These are phyloP conservation scores for Castanea sativa DNA, from an alignment of 306 rosid genomes.

Conservation along the genomic window DNA sequence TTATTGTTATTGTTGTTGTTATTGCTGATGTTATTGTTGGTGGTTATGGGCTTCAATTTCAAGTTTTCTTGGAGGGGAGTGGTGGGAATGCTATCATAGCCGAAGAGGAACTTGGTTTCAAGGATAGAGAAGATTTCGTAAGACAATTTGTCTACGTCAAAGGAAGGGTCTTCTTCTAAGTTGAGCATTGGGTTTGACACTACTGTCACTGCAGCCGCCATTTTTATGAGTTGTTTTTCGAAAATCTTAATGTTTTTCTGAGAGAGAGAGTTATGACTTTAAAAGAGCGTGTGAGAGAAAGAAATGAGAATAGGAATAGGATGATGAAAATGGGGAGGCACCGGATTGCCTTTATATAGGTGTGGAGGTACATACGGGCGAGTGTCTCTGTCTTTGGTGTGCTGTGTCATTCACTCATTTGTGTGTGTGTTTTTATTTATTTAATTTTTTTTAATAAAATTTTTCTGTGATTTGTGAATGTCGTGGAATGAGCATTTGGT, in stretches of 20 bases:
- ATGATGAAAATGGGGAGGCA: constrained; percentile 22
- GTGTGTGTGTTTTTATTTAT: too few relatives aligned
- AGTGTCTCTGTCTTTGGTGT: too few relatives aligned
- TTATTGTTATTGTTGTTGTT: constrained; percentile 4
- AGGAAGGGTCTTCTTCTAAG: background rate
- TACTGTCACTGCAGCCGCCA: too few relatives aligned
- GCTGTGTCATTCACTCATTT: too few relatives aligned
- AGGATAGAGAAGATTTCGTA: constrained; percentile 90
- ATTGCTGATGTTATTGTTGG: too few relatives aligned
- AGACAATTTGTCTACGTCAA: constrained; percentile 76
- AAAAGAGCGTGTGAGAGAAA: constrained; percentile 10
- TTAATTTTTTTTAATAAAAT: too few relatives aligned
- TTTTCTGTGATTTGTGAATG: constrained; percentile 18
- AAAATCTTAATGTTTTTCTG: background rate
- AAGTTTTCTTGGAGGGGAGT: background rate
- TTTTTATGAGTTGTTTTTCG: too few relatives aligned
- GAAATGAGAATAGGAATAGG: constrained; percentile 17
- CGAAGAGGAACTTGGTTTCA: constrained; percentile 85
- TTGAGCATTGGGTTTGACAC: too few relatives aligned
- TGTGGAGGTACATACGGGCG: too few relatives aligned
- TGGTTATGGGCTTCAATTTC: constrained; percentile 12
- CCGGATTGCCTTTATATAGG: background rate
- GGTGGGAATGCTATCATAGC: constrained; percentile 33
- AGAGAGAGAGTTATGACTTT: constrained; percentile 20
- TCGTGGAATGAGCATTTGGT: constrained; percentile 38